Evolutionary conservation across 495 filamentous ascomycete genomes (phyloP), one percentile per base, ranked within the genome.

Genomic region (Aspergillus heteromorphus): DNA sequence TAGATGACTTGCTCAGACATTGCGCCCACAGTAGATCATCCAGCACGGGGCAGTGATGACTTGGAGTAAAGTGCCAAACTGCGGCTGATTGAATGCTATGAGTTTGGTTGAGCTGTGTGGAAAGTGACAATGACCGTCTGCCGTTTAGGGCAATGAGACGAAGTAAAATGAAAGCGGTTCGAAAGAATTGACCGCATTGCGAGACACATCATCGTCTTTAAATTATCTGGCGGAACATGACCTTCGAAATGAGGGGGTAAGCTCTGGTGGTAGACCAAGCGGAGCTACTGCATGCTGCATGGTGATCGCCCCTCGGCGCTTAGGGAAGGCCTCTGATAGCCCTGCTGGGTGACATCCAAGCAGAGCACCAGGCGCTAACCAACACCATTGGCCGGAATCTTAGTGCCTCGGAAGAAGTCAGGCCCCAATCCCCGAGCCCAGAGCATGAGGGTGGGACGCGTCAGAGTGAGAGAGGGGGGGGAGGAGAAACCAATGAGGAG

Each of bases 241-340:
- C 19, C 0, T 8, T 6, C 8, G 13, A 14, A 40, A 36, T 49
- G 43, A 45, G 43, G 45, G 16, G 29, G 20, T 17, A 1, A 29
- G 25, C 38, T 30, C 29, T 18, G 13, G 27, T 21, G 17, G 31
- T 16, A 42, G 25, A 17, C 29, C 30, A 51, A 45, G 40, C 48
- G 34, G 31, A 43, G 23, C 56, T 59, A 54, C 51, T 59, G 56
- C 51, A 59, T 21, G 50, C 51, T 59, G 56, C 51, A 59, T 21
- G 50, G 36, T 52, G 40, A 45, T 16, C 55, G 17, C 34, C 43
- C 36, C 45, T 54, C 40, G 56, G 56, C 56, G 56, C 51, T 59
- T 59, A 59, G 30, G 51, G 47, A 19, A 47, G 5, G 40, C 48
- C 23, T 21, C 40, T 54, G 51, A 59, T 34, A 47, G 16, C n/a